These are phyloP conservation scores for Komagataella pastoris DNA, from an alignment of 805 yeast species.

Conservation along the genomic window DNA sequence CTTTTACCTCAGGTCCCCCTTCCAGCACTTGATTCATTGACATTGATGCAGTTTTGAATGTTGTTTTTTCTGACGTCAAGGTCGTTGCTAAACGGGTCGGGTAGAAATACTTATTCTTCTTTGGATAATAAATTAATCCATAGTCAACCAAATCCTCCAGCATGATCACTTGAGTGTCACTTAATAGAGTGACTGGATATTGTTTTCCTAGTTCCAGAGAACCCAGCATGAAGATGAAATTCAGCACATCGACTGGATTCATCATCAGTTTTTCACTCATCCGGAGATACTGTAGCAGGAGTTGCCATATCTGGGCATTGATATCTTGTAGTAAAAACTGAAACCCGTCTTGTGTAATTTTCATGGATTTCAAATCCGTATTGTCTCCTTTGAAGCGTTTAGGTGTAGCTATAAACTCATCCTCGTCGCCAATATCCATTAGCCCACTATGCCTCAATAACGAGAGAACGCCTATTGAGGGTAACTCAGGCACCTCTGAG, in stretches of 20 bases:
- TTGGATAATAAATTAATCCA: conserved; percentile 59
- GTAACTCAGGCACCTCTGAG: conserved; percentile 54
- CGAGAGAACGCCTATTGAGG: conserved; percentile 72
- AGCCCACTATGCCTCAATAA: conserved; percentile 70
- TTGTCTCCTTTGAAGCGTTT: conserved; percentile 6
- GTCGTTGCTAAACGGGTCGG: conserved; percentile 89
- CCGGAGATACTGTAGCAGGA: conserved; percentile 74
- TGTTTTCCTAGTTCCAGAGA: conserved; percentile 85
- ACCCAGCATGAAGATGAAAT: conserved; percentile 88
- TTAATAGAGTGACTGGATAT: conserved; percentile 56
- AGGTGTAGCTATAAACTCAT: conserved; percentile 3
- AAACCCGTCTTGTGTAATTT: conserved; percentile 84
- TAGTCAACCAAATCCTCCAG: conserved; percentile 82
- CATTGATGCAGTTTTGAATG: conserved; percentile 58
- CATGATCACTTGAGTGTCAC: conserved; percentile 75
- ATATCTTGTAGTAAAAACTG: conserved; percentile 89
- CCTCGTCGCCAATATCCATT: conserved; percentile 49
- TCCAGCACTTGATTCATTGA: conserved; percentile 45
- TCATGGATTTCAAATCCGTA: conserved; percentile 21
- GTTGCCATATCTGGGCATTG: conserved; percentile 90
- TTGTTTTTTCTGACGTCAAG: conserved; percentile 70
- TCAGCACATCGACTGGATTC: conserved; percentile 94
- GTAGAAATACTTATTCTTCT: conserved; percentile 41
- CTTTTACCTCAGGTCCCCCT: conserved; percentile 10
- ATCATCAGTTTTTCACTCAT: conserved; percentile 73